phyloP scores from a whole-genome alignment of 75 land plant species.

The Cupressus sempervirens region DNA sequence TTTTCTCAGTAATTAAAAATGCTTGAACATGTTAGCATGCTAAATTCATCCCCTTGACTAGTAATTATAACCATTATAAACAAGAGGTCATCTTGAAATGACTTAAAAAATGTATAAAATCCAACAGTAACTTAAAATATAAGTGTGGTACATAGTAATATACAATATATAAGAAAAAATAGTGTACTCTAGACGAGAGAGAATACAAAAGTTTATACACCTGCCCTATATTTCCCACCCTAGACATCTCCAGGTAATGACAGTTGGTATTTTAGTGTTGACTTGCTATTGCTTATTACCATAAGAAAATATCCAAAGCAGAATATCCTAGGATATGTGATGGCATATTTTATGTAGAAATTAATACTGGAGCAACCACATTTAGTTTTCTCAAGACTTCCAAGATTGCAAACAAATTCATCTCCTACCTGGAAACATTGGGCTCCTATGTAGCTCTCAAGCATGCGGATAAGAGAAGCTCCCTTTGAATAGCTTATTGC shows the following conservation, averaged over 20 bases:
- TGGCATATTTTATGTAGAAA: background rate
- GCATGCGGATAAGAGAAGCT: constrained; percentile 92
- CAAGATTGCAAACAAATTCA: background rate
- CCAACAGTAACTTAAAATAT: too few species aligned
- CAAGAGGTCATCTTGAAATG: too few species aligned
- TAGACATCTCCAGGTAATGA: background rate
- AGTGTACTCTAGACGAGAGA: background rate
- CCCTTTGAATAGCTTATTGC: constrained; percentile 95
- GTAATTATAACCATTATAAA: too few species aligned
- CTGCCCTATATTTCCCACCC: background rate
- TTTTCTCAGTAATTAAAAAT: too few species aligned
- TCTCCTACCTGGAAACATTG: constrained; percentile 73
- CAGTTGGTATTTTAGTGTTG: background rate
- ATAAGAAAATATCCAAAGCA: background rate
- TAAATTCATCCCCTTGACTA: too few species aligned
- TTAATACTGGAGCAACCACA: background rate
- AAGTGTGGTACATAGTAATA: background rate
- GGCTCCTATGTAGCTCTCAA: constrained; percentile 84
- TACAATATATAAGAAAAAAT: background rate
- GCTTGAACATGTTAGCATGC: too few species aligned
- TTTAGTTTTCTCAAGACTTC: background rate
- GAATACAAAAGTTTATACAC: background rate
- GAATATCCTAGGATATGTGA: background rate
- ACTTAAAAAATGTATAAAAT: too few species aligned
- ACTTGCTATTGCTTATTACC: background rate